These are phyloP conservation scores for Mollisiaceae sp. DNA, from an alignment of 2,329 filamentous ascomycete genomes.

Conservation along the genomic window DNA sequence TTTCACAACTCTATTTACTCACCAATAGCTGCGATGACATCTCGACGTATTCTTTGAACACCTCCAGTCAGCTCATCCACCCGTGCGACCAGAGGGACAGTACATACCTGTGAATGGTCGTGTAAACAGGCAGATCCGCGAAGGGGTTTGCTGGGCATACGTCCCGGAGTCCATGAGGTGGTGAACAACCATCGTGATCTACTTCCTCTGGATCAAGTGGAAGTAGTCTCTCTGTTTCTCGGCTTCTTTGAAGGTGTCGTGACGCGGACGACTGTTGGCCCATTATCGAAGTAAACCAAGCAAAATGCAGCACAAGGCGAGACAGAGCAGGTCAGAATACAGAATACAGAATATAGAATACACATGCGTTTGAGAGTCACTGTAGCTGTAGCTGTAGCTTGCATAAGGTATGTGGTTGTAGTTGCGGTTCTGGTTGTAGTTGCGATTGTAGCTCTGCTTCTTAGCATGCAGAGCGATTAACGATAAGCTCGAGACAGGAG, in stretches of 20 bases:
- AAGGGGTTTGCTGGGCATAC: constrained; percentile 38
- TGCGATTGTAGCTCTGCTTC: no score
- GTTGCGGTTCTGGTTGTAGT: no score
- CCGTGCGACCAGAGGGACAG: background rate
- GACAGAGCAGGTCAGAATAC: no score
- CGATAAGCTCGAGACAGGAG: background rate
- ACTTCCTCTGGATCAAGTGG: constrained; percentile 30
- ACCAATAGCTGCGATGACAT: constrained; percentile 51
- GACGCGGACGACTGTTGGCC: background rate
- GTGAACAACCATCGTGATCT: constrained; percentile 37
- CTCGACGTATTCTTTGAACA: constrained; percentile 56
- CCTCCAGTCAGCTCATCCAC: background rate
- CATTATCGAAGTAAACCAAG: background rate
- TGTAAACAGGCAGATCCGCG: constrained; percentile 70
- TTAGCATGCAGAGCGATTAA: background rate
- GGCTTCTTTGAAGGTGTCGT: background rate
- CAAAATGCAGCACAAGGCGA: no score
- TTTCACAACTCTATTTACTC: background rate
- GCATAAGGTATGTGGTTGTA: no score
- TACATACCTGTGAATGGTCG: constrained; percentile 69
- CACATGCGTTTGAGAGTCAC: no score
- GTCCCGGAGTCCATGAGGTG: constrained; percentile 35
- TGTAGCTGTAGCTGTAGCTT: no score
- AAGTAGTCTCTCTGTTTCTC: constrained; percentile 5
- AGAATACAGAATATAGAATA: no score